phyloP scores from a whole-genome alignment of 169 alveolate species.

The Toxoplasma gondii region DNA sequence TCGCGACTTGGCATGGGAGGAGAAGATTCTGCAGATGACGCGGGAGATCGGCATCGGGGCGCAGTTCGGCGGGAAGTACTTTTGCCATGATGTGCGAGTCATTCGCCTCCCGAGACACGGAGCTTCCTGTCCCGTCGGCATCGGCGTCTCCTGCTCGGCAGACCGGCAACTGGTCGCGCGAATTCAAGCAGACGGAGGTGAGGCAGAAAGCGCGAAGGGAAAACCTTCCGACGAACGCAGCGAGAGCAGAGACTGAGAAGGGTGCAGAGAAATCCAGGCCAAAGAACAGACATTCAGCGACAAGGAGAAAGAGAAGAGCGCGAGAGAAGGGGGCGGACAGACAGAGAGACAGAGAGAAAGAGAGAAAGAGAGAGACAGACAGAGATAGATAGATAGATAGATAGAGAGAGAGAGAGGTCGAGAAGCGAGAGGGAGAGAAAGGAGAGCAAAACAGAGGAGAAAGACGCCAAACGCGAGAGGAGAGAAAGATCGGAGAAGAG shows the following conservation, averaged over 20 bases:
- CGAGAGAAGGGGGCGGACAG: neutral
- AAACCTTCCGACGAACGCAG: neutral
- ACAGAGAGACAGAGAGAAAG: neutral
- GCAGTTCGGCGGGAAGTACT: constrained; percentile 92
- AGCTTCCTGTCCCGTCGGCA: constrained; percentile 90
- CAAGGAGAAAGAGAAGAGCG: no score
- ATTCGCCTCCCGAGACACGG: constrained; percentile 90
- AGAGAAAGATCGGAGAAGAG: neutral
- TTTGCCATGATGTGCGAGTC: constrained; percentile 90
- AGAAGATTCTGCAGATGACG: constrained; percentile 50
- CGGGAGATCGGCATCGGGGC: constrained; percentile 90
- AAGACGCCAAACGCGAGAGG: no score
- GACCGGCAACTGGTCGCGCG: constrained; percentile 85
- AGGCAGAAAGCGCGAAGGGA: neutral
- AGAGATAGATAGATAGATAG: neutral
- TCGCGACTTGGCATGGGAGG: constrained; percentile 83
- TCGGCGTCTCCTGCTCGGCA: constrained; percentile 93
- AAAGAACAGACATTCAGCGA: no score
- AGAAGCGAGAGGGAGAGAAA: no score
- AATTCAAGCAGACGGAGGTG: constrained; percentile 78
- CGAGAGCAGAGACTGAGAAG: no score
- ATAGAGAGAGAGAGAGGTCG: neutral
- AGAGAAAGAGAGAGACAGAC: neutral
- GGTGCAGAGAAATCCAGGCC: no score
- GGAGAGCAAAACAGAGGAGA: no score